A percentile compares a stretch with the other conserved stretches of the same genome.
Evolutionary conservation across 148 eudicot genomes (phyloP).

Genomic region (Rhododendron ferrugineum): DNA sequence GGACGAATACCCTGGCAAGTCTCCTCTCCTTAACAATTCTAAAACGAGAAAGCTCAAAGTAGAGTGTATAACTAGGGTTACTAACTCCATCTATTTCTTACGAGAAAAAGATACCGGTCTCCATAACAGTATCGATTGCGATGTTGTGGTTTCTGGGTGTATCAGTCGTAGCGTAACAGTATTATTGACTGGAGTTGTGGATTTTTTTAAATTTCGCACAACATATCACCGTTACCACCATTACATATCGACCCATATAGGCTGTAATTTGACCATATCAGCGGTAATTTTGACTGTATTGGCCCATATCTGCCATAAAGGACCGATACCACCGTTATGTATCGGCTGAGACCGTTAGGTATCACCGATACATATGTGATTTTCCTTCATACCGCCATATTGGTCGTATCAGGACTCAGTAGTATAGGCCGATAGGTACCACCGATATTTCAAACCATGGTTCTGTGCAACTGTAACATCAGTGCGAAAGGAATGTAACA

Average conservation of each 20-base stretch:
- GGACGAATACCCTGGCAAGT: background rate
- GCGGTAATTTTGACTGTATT: too few relatives aligned
- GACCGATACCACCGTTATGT: background rate
- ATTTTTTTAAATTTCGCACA: too few relatives aligned
- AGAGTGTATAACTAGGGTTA: background rate
- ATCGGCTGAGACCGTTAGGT: background rate
- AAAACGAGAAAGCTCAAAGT: background rate
- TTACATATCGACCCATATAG: background rate
- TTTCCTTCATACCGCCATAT: background rate
- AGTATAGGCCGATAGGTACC: too few relatives aligned
- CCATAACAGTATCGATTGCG: background rate
- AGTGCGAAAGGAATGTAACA: background rate
- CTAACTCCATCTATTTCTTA: background rate
- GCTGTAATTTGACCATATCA: background rate
- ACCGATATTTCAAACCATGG: background rate
- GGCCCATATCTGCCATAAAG: background rate
- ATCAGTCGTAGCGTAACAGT: background rate
- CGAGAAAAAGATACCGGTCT: background rate
- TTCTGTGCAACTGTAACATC: background rate
- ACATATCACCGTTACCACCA: background rate
- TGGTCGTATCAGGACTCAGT: too few relatives aligned
- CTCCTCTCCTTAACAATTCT: background rate
- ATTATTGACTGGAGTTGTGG: background rate
- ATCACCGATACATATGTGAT: background rate
- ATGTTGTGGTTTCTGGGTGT: background rate